Conservation (phyloP, 2,329 filamentous ascomycete species). For the Coniochaeta ligniaria region DNA sequence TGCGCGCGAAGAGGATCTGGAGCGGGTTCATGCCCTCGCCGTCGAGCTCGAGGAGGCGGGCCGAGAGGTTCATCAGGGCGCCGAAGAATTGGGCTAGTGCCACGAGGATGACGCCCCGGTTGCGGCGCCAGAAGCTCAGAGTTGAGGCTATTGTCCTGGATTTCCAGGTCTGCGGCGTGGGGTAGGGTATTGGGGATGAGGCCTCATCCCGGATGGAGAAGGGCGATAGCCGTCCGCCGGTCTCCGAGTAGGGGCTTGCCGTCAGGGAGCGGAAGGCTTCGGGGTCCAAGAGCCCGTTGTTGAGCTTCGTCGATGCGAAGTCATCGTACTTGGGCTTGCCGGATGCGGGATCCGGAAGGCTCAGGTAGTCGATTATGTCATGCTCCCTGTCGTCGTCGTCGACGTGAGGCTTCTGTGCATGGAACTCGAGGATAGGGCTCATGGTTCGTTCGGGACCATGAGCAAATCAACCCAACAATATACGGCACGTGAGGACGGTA, state of each 20-base stretch:
- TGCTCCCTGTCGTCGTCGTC: conserved; percentile 13
- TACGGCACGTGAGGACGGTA: background rate
- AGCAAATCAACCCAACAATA: background rate
- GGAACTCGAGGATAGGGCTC: background rate
- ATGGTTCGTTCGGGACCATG: background rate
- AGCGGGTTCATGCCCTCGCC: conserved; percentile 72
- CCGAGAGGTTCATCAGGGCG: conserved; percentile 77
- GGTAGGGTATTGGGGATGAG: conserved; percentile 5
- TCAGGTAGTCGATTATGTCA: conserved; percentile 17
- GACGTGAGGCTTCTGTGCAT: conserved; percentile 14
- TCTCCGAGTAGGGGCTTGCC: conserved; percentile 31
- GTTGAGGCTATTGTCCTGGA: conserved; percentile 14
- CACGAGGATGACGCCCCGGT: conserved; percentile 69
- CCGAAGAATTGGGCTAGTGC: conserved; percentile 73
- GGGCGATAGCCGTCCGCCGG: conserved; percentile 17
- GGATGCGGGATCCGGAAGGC: conserved; percentile 6
- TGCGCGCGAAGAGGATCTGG: conserved; percentile 75
- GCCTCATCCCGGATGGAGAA: conserved; percentile 7
- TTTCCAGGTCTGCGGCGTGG: conserved; percentile 13
- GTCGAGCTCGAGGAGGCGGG: conserved; percentile 66
- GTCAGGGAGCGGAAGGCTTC: conserved; percentile 29
- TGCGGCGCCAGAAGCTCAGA: conserved; percentile 48
- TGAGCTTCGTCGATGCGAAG: conserved; percentile 7
- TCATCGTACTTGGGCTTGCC: background rate
- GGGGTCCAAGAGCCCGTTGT: conserved; percentile 19